Evolutionary conservation across 495 filamentous ascomycete species (phyloP).

Genomic region (Penicillium mononematosum): DNA sequence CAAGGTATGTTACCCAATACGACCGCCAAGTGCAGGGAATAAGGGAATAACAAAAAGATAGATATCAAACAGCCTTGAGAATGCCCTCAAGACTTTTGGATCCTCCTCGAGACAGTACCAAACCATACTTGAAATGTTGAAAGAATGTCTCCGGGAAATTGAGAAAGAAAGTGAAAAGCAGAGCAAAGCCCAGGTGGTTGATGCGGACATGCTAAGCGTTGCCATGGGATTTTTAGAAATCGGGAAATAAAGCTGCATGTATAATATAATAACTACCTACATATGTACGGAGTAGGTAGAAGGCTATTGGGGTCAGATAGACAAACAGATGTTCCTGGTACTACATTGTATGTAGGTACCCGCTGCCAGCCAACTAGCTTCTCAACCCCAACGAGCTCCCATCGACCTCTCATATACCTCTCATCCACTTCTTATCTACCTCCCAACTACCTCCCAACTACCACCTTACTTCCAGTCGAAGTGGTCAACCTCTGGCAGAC

Average conservation of each 20-base stretch:
- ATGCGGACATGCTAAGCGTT: conserved; percentile 36
- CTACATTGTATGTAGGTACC: no score
- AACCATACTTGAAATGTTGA: conserved; percentile 36
- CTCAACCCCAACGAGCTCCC: no score
- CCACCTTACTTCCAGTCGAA: no score
- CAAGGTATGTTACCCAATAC: conserved; percentile 23
- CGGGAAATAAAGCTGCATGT: conserved; percentile 20
- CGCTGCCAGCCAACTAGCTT: no score
- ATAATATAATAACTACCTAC: not conserved
- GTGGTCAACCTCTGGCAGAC: no score
- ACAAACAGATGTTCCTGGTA: no score
- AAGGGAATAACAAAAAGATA: conserved; percentile 13
- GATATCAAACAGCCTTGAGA: conserved; percentile 45
- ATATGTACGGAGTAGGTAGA: no score
- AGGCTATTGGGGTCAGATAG: no score
- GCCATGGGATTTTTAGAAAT: conserved; percentile 45
- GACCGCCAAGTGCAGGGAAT: not conserved
- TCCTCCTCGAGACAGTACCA: conserved; percentile 41
- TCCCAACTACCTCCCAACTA: no score
- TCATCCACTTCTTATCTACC: no score
- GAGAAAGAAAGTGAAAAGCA: conserved; percentile 21
- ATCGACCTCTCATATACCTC: no score
- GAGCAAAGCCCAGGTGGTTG: conserved; percentile 15
- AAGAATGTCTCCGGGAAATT: conserved; percentile 37
- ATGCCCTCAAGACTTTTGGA: conserved; percentile 44